Base-by-base conservation (phyloP, 1,284 basidiomycete species). In the Uromyces viciae-fabae region DNA sequence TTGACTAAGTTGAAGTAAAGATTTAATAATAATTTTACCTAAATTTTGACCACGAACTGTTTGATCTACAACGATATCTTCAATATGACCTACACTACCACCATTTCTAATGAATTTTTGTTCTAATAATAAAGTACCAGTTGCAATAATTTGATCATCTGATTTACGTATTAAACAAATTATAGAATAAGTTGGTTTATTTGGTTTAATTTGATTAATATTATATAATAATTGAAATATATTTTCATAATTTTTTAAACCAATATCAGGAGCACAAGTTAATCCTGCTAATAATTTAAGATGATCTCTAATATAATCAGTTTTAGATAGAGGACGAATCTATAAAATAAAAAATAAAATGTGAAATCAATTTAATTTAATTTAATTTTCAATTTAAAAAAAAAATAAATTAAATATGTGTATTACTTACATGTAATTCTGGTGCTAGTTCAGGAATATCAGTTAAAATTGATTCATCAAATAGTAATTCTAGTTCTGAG, bases 51-150 rank as follows among this genome's bases (percentile, higher is more conserved):
- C 85, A 58, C 86, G 85, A 14, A 83, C 83, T 22, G 81, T 82
- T 31, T 82, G 82, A 82, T 85, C 84, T 0, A 86, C 85, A 15
- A 85, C 85, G 56, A 86, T 86, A 69, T 86, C 85, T 81, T 86
- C 85, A 42, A 86, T 86, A 81, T 86, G 85, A 3, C 83, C 85
- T 5, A 82, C 83, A 4, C 78, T 80, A n/a, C 85, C 85, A 14
- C 82, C 83, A 28, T 75, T 82, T 3, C 85, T 81, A 38, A 86
- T 79, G 73, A 86, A 86, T 83, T 86, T 86, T 82, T 82, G 82
- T 74, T 86, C 85, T 25, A 86, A 56, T 17, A 86, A 83, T 33
- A 86, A 76, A 2, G 85, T 85, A n/a, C 85, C 85, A 22, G 83
- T 83, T 3, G 84, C 85, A 0, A 85, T 84, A 73, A 86, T 83